These are phyloP conservation scores for Heracleum sosnowskyi DNA, from an alignment of 129 eudicot species.

Conservation along the genomic window DNA sequence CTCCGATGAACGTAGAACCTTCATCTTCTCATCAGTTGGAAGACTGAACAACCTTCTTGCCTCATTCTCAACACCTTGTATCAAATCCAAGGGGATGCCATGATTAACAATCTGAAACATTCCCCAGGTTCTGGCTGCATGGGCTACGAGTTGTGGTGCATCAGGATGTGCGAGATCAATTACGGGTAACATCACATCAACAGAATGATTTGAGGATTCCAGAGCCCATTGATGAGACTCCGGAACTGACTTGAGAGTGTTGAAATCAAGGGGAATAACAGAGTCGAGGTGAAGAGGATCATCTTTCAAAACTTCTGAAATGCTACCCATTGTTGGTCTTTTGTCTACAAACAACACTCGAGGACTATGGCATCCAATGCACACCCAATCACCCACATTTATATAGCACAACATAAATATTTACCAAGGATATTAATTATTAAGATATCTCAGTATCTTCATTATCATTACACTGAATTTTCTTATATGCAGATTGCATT, in stretches of 20 bases:
- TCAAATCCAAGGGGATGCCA: constrained; percentile 32
- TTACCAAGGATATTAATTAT: background rate
- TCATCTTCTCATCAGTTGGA: constrained; percentile 38
- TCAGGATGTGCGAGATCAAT: constrained; percentile 40
- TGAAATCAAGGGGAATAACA: constrained; percentile 57
- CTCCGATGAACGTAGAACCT: constrained; percentile 40
- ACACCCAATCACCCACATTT: background rate
- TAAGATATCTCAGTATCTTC: background rate
- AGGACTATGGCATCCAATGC: background rate
- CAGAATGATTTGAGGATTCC: background rate
- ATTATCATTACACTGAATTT: background rate
- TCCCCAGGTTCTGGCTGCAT: constrained; percentile 59
- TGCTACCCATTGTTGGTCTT: constrained; percentile 21
- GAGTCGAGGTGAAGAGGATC: constrained; percentile 20
- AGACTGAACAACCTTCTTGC: constrained; percentile 40
- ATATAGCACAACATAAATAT: background rate
- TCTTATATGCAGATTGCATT: too few relatives aligned
- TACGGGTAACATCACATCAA: constrained; percentile 24
- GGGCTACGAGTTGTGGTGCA: constrained; percentile 29
- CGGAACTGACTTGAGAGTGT: constrained; percentile 35
- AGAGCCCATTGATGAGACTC: constrained; percentile 52
- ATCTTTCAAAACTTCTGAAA: constrained; percentile 40
- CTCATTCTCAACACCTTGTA: constrained; percentile 38
- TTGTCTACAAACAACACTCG: too few relatives aligned
- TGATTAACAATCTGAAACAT: constrained; percentile 63